Evolutionary conservation across 805 yeast species (phyloP).

Genomic region (Metahyphopichia silvanorum): DNA sequence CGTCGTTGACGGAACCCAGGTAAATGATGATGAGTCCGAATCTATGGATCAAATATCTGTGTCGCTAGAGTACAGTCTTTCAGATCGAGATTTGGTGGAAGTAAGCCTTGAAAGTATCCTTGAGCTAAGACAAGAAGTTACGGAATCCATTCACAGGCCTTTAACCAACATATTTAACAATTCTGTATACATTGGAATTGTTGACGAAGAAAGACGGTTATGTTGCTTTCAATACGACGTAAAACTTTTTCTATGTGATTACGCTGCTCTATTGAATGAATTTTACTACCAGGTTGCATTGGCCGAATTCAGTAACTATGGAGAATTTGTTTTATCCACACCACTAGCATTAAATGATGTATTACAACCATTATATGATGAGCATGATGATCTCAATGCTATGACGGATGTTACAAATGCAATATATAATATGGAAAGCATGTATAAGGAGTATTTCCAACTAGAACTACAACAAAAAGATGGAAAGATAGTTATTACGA

Average conservation of each 20-base stretch:
- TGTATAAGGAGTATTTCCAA: conserved; percentile 79
- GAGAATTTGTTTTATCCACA: conserved; percentile 33
- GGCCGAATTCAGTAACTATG: conserved; percentile 79
- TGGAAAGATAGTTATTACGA: conserved; percentile 32
- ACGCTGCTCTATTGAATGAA: conserved; percentile 62
- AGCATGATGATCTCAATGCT: conserved; percentile 10
- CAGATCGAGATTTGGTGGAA: conserved; percentile 20
- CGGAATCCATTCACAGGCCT: conserved; percentile 41
- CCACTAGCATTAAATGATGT: conserved; percentile 27
- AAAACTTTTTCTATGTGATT: conserved; percentile 74
- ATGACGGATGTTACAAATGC: conserved; percentile 11
- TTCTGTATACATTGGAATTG: conserved; percentile 76
- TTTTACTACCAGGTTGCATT: conserved; percentile 80
- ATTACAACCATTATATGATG: conserved; percentile 33
- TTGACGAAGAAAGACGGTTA: conserved; percentile 65
- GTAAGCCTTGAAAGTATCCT: conserved; percentile 59
- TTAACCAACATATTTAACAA: conserved; percentile 68
- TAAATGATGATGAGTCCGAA: conserved; percentile 1
- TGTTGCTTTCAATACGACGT: conserved; percentile 86
- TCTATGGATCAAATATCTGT: conserved; percentile 1
- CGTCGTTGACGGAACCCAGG: not conserved
- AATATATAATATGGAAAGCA: conserved; percentile 55
- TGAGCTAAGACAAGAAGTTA: conserved; percentile 52
- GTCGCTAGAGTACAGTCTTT: not conserved
- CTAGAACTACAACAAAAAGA: conserved; percentile 40